A percentile compares a stretch with the other conserved stretches of the same genome.
phyloP scores from a whole-genome alignment of 2,329 filamentous ascomycete genomes.

The Aureobasidium sp. region DNA sequence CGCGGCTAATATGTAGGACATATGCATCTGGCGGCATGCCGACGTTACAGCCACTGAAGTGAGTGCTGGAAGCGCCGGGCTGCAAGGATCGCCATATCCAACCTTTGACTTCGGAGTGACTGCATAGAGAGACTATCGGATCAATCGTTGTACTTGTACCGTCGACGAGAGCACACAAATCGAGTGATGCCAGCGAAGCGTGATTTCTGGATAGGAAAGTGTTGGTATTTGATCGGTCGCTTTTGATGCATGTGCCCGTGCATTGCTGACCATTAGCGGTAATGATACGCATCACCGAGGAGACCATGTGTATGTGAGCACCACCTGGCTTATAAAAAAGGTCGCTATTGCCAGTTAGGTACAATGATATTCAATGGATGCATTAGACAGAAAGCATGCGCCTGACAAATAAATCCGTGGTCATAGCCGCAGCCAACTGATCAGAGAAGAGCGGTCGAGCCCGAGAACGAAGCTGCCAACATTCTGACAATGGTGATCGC shows the following conservation, averaged over 20 bases:
- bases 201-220: background rate
- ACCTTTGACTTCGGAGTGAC: background rate
- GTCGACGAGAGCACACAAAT: background rate
- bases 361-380: too few relatives aligned
- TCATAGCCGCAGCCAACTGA: too few relatives aligned
- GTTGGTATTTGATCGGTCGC: background rate
- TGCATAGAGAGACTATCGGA: background rate
- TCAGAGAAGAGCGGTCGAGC: background rate
- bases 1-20: conserved; percentile 2
- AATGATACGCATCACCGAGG: background rate
- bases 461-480: background rate
- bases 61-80: background rate
- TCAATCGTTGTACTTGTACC: background rate
- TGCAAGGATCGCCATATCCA: background rate
- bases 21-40: conserved; percentile 1
- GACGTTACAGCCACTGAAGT: background rate
- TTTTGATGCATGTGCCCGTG: background rate
- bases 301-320: background rate
- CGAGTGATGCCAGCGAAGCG: background rate
- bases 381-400: too few relatives aligned
- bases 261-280: too few relatives aligned
- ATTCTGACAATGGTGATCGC: background rate
- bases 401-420: too few relatives aligned
- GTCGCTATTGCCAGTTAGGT: too few relatives aligned
- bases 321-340: too few relatives aligned